Evolutionary conservation across 129 eudicot genomes (phyloP), one percentile per base, ranked within the genome.

Genomic region (Saposhnikovia divaricata): DNA sequence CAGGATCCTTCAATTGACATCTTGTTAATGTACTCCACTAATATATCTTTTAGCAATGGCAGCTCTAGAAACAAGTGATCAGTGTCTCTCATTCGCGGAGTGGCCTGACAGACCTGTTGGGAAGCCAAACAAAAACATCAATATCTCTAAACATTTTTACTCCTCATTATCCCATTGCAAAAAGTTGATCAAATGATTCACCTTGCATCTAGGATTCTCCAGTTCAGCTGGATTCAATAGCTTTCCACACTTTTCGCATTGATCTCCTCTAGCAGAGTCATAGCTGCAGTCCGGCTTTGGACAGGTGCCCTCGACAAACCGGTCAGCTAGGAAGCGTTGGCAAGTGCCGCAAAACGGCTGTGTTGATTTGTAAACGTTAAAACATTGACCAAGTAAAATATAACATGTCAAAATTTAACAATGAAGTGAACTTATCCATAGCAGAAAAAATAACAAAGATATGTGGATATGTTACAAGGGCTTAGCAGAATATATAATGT

Each of bases 21-120:
- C 48, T 78, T 78, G 76, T 83, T 59, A 8, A 83, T 59, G 63
- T 83, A 78, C 75, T 78, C 79, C 14, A 39, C 82, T 68, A 83
- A 46, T 79, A 23, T 78, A 15, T 78, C 85, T 34, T 55, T 39
- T 10, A 83, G 79, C 72, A 78, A 14, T 38, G 82, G 82, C 25
- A 83, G 85, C 82, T 83, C 85, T 47, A 83, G 71, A 46, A 83
- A 83, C 79, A 83, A 78, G 75, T 83, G 85, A 45, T 83, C 72
- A 6, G 85, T 83, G 44, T 83, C 82, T 47, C 82, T 75, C 73
- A 77, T 82, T 44, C 27, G 85, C 0, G 85, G 85, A 48, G 81
- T 50, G 43, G 57, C 27, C 66, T 42, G 78, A 55, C 85, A 82
- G 14, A 57, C 72, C 85, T 82, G 78, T 77, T 53, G 70, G 46